A percentile compares a stretch with the other conserved stretches of the same genome.
These are phyloP conservation scores for Hyphodiscus sp. DNA, from an alignment of 2,329 filamentous ascomycete genomes.

Conservation along the genomic window DNA sequence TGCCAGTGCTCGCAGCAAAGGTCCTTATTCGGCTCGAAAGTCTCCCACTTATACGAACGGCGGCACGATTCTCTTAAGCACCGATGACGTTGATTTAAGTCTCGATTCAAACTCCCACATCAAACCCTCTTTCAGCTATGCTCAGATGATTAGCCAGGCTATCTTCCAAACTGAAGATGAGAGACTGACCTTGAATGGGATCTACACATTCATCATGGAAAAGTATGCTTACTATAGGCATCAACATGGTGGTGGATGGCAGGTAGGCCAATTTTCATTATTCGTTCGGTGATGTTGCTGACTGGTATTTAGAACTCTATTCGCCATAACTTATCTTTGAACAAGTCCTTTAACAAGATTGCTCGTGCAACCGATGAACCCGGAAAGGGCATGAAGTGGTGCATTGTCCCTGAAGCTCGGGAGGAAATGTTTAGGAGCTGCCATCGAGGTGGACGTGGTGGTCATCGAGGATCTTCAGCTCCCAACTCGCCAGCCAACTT, in stretches of 20 bases:
- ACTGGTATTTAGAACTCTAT: slow-evolving; percentile 69
- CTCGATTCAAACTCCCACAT: slow-evolving; percentile 80
- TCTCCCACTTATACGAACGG: slow-evolving; percentile 26
- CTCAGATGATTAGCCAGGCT: slow-evolving; percentile 93
- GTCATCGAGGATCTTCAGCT: slow-evolving; percentile 61
- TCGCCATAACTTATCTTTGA: slow-evolving; percentile 89
- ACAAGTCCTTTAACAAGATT: slow-evolving; percentile 91
- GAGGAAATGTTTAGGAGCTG: slow-evolving; percentile 69
- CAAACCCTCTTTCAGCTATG: slow-evolving; percentile 95
- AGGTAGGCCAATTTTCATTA: slow-evolving; percentile 48
- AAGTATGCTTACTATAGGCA: slow-evolving; percentile 91
- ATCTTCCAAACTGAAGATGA: slow-evolving; percentile 82
- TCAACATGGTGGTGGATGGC: slow-evolving; percentile 73
- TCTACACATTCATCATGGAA: slow-evolving; percentile 87
- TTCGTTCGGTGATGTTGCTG: background rate
- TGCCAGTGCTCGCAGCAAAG: slow-evolving; percentile 17
- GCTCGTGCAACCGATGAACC: slow-evolving; percentile 89
- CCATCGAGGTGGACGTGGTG: slow-evolving; percentile 53
- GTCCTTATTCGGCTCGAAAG: slow-evolving; percentile 20
- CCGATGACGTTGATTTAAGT: slow-evolving; percentile 64
- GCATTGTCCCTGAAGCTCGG: slow-evolving; percentile 74
- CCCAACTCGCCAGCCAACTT: slow-evolving; percentile 58
- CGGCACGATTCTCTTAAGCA: slow-evolving; percentile 40
- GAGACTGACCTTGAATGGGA: slow-evolving; percentile 84
- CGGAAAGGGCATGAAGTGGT: slow-evolving; percentile 99